Evolutionary conservation across 345 rosid species (phyloP).

Genomic region (Lumnitzera racemosa): DNA sequence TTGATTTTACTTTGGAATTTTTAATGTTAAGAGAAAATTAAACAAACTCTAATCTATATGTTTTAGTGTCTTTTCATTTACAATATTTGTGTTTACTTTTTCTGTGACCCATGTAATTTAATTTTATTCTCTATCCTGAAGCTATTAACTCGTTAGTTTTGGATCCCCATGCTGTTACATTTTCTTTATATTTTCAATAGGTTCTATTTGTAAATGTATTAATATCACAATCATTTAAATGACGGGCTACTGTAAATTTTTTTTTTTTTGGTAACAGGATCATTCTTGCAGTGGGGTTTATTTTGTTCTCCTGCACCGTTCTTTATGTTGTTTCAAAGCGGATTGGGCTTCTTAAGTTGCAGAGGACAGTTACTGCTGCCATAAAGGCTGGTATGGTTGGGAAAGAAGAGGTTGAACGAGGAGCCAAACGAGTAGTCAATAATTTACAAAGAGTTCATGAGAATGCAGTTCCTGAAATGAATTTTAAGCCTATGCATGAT

Average conservation of each 20-base stretch:
- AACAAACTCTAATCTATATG: too few relatives aligned
- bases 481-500: conserved; percentile 42
- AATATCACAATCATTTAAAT: background rate
- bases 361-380: conserved; percentile 72
- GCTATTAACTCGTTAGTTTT: too few relatives aligned
- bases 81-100: too few relatives aligned
- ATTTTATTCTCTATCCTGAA: too few relatives aligned
- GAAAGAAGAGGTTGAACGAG: conserved; percentile 25
- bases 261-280: conserved; percentile 31
- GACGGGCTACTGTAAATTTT: background rate
- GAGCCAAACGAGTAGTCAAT: conserved; percentile 30
- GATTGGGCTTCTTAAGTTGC: conserved; percentile 60
- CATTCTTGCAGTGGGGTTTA: conserved; percentile 53
- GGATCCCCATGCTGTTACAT: background rate
- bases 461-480: conserved; percentile 31
- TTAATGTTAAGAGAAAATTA: too few relatives aligned
- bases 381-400: conserved; percentile 63
- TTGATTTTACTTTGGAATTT: too few relatives aligned
- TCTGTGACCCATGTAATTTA: too few relatives aligned
- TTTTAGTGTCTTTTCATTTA: too few relatives aligned
- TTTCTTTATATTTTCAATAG: background rate
- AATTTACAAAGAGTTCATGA: conserved; percentile 30
- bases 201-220: background rate
- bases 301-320: conserved; percentile 69
- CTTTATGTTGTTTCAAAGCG: conserved; percentile 88